phyloP scores from a whole-genome alignment of 352 stramenopile genomes.

The Phytophthora uliginosa region DNA sequence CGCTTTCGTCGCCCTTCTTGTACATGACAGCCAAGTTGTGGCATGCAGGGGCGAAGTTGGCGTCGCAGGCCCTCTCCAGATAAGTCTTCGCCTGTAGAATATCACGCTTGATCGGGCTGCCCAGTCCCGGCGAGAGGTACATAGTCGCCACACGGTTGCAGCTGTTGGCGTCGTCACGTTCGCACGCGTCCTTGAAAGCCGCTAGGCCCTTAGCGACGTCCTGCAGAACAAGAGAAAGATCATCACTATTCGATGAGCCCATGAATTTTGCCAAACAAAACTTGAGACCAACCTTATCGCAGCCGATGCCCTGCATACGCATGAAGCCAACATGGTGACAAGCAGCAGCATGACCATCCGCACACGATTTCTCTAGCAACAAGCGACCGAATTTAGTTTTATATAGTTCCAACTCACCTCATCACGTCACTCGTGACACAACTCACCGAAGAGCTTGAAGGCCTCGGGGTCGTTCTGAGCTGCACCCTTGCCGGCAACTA shows the following conservation, averaged over 20 bases:
- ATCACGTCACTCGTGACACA: not conserved
- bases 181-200: slow-evolving; percentile 82
- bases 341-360: slow-evolving; percentile 74
- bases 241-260: not conserved
- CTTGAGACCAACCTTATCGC: slow-evolving; percentile 60
- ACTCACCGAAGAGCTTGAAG: slow-evolving; percentile 77
- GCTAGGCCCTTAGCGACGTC: slow-evolving; percentile 70
- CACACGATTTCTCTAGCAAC: slow-evolving; percentile 77
- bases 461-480: slow-evolving; percentile 76
- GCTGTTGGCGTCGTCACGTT: slow-evolving; percentile 79
- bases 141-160: slow-evolving; percentile 87
- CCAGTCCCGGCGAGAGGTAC: slow-evolving; percentile 58
- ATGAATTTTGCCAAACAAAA: not conserved
- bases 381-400: not conserved
- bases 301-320: slow-evolving; percentile 76
- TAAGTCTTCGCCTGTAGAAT: slow-evolving; percentile 70
- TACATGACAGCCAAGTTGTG: slow-evolving; percentile 92
- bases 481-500: slow-evolving; percentile 85
- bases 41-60: slow-evolving; percentile 89
- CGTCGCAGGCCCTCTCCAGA: slow-evolving; percentile 79
- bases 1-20: slow-evolving; percentile 86
- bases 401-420: not conserved
- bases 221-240: slow-evolving; percentile 33
- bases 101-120: slow-evolving; percentile 60
- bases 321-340: slow-evolving; percentile 92